phyloP scores from a whole-genome alignment of 192 early-diverging fungal genomes.

The Coemansia sp. region DNA sequence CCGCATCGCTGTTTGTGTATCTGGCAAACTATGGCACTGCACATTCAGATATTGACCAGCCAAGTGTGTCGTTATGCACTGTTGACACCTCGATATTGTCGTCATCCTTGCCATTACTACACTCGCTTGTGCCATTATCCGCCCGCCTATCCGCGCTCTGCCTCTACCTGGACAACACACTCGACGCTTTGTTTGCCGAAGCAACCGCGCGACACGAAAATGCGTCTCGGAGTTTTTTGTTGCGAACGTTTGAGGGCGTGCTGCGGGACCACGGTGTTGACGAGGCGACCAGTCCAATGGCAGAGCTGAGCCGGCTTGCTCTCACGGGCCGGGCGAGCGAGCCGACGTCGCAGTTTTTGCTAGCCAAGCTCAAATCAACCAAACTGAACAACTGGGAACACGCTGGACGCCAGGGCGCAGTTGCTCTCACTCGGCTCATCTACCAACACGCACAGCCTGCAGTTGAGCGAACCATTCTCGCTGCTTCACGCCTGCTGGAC shows the following conservation, averaged over 20 bases:
- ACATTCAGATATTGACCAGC: too few relatives aligned
- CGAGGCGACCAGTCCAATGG: constrained; percentile 37
- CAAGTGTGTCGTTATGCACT: not conserved
- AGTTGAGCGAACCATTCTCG: constrained; percentile 30
- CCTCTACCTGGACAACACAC: constrained; percentile 30
- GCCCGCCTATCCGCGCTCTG: constrained; percentile 29
- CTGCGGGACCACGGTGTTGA: constrained; percentile 48
- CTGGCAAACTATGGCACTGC: not conserved
- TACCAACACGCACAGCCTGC: constrained; percentile 41
- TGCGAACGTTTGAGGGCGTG: constrained; percentile 23
- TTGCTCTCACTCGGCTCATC: constrained; percentile 22
- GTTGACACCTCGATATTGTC: constrained; percentile 28
- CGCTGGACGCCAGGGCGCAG: constrained; percentile 34
- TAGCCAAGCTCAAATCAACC: constrained; percentile 31
- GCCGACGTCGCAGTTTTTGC: constrained; percentile 47
- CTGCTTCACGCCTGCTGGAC: constrained; percentile 17
- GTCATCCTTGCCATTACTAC: constrained; percentile 17
- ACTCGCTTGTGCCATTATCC: constrained; percentile 21
- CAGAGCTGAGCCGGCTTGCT: constrained; percentile 35
- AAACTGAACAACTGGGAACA: constrained; percentile 42
- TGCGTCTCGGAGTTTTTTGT: constrained; percentile 26
- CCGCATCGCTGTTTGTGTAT: not conserved
- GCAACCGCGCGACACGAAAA: constrained; percentile 12
- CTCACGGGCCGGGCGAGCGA: constrained; percentile 42
- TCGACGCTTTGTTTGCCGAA: constrained; percentile 20